Evolutionary conservation across 2,329 filamentous ascomycete genomes (phyloP), one percentile per base, ranked within the genome.

Genomic region (Cladosporium sphaerospermum): DNA sequence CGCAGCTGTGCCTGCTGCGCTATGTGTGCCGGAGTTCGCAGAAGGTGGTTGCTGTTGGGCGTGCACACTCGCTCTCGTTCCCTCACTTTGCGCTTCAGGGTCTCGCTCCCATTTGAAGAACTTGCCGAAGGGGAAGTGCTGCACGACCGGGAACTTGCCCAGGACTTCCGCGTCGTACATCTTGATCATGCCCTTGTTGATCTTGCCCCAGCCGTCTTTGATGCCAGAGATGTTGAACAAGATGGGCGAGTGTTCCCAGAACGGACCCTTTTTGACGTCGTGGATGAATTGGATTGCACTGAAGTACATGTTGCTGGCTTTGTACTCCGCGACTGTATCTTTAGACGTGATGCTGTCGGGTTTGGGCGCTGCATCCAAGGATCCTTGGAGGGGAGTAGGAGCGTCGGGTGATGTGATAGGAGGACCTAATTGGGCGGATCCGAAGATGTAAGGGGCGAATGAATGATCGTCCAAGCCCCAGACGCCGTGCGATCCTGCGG

Each of bases 381-480:
- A 95, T 9, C 91, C 90, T 71, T 95, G 89, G 1, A 82, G 77
- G 0, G 88, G 89, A 63, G 89, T 86, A 4, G 74, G 68, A 14
- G 64, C 63, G 2, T 79, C 69, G 45, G 85, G 78, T 2, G 74
- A 69, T 1, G 80, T 76, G 58, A 96, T 88, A 1, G 91, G 80
- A 0, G 89, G 85, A 9, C 86, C 86, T 39, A 95, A 77, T 67
- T 99, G 93, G 0, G 93, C 91, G 2, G 91, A 96, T 32, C 93
- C 93, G 59, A 97, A 91, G 53, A 99, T 89, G 69, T 97, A 99
- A 0, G 93, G 88, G 23, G 93, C 71, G 68, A 99, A 97, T 8
- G 84, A 91, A 71, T 99, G 92, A 69, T 99, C 93, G 67, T 99
- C 93, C n/a, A 99, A 78, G 16, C 93, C 93, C 93, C 93, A 99